These are phyloP conservation scores for Butyriboletus appendiculatus DNA, from an alignment of 1,284 basidiomycete genomes.

Conservation along the genomic window DNA sequence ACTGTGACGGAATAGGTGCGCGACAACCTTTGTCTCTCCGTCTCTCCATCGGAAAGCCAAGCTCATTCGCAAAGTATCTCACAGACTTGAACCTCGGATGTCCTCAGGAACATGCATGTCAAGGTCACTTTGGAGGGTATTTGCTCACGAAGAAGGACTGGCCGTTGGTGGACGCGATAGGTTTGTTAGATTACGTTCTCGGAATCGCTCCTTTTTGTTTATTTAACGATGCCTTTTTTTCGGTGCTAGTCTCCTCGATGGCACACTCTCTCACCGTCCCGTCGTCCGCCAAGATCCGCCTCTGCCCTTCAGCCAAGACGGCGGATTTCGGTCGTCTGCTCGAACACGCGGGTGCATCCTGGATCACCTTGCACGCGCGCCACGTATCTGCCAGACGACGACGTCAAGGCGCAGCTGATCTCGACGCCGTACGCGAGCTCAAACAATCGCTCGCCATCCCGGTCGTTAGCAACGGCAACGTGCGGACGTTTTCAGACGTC, in stretches of 20 bases:
- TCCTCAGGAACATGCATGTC: conserved; percentile 67
- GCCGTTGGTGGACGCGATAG: conserved; percentile 62
- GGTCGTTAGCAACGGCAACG: conserved; percentile 78
- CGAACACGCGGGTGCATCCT: conserved; percentile 61
- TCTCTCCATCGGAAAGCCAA: too few relatives aligned
- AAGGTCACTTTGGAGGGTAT: conserved; percentile 74
- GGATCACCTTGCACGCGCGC: conserved; percentile 72
- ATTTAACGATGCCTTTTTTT: background rate
- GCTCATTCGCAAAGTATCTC: conserved; percentile 16
- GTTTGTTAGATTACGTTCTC: conserved; percentile 32
- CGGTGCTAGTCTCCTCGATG: conserved; percentile 56
- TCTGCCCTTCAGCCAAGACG: conserved; percentile 53
- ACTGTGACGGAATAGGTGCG: conserved; percentile 67
- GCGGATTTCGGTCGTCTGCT: conserved; percentile 55
- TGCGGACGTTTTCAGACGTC: conserved; percentile 59
- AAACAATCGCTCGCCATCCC: conserved; percentile 53
- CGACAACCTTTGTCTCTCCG: too few relatives aligned
- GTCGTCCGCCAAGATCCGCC: conserved; percentile 62
- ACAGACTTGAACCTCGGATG: conserved; percentile 63
- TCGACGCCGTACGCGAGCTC: conserved; percentile 56
- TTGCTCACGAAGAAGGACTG: conserved; percentile 69
- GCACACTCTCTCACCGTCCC: conserved; percentile 59
- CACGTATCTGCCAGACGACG: conserved; percentile 66
- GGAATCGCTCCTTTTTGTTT: background rate
- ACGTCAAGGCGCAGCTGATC: conserved; percentile 67